A percentile compares a stretch with the other conserved stretches of the same genome.
phyloP scores from a whole-genome alignment of 495 filamentous ascomycete species.

The Aspergillus panamensis region DNA sequence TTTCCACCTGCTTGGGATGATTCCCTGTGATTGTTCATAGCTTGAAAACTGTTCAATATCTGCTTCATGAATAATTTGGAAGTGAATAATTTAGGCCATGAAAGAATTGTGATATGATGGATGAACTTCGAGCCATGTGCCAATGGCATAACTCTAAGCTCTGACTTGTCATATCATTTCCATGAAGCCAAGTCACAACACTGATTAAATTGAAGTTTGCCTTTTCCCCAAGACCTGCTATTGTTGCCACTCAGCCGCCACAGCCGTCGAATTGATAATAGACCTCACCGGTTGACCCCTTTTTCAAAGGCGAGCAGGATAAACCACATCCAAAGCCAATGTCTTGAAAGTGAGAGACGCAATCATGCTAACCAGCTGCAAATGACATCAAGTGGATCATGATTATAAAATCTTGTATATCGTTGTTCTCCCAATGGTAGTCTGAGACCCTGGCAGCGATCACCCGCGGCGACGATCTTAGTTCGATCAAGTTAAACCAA shows the following conservation, averaged over 20 bases:
- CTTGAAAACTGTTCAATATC: no score
- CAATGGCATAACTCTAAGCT: background rate
- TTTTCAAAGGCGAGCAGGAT: background rate
- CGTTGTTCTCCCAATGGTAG: background rate
- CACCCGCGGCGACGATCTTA: slow-evolving; percentile 4
- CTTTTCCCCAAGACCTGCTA: background rate
- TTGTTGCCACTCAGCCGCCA: background rate
- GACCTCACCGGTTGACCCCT: background rate
- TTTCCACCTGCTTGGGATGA: no score
- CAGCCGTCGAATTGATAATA: background rate
- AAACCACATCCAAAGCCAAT: no score
- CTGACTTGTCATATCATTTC: background rate
- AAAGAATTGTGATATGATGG: background rate
- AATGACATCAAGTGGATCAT: background rate
- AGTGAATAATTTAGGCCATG: background rate
- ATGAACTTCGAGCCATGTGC: background rate
- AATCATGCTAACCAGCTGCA: no score
- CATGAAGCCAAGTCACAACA: background rate
- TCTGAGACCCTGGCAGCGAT: slow-evolving; percentile 16
- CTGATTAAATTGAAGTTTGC: background rate
- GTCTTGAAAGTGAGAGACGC: no score
- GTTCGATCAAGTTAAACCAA: slow-evolving; percentile 1
- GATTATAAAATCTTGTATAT: background rate
- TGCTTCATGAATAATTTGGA: no score
- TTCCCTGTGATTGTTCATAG: no score